Evolutionary conservation across 1,284 basidiomycete species (phyloP).

Genomic region (Cryptococcus hybrid): DNA sequence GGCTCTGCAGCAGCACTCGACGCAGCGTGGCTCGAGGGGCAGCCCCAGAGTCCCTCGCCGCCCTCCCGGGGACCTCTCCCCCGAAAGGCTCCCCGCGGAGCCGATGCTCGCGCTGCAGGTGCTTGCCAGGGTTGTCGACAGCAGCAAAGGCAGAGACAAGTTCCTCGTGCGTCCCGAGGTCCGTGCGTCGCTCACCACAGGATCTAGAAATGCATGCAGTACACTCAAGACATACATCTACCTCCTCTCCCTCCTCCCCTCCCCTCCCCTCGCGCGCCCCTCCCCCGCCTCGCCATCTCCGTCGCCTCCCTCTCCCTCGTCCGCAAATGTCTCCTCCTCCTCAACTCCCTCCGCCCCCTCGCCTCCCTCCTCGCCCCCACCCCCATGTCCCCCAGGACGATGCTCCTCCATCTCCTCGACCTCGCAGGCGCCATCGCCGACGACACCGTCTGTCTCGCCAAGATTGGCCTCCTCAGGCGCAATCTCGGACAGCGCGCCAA

Average conservation of each 20-base stretch:
- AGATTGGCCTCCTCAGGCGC: constrained; percentile 30
- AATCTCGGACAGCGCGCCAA: background rate
- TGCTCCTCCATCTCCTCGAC: constrained; percentile 40
- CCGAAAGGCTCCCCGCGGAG: background rate
- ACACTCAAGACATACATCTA: constrained; percentile 31
- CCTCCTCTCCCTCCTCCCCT: background rate
- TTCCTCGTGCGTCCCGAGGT: constrained; percentile 32
- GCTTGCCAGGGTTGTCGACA: constrained; percentile 39
- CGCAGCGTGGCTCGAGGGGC: background rate
- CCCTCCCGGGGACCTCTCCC: background rate
- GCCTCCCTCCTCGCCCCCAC: constrained; percentile 37
- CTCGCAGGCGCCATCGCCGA: constrained; percentile 36
- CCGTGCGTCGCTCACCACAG: background rate
- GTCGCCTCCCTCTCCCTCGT: background rate
- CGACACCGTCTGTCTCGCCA: constrained; percentile 40
- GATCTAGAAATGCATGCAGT: constrained; percentile 45
- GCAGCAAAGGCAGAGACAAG: constrained; percentile 45
- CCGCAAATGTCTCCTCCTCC: constrained; percentile 44
- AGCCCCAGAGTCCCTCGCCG: too few species aligned
- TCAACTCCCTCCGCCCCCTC: constrained; percentile 43
- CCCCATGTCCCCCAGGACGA: constrained; percentile 37
- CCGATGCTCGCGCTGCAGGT: constrained; percentile 21
- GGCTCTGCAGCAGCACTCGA: too few species aligned
- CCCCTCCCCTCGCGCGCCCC: constrained; percentile 8
- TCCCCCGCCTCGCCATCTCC: background rate